Evolutionary conservation across 2,329 filamentous ascomycete genomes (phyloP).

Genomic region (Myriangium duriaei): DNA sequence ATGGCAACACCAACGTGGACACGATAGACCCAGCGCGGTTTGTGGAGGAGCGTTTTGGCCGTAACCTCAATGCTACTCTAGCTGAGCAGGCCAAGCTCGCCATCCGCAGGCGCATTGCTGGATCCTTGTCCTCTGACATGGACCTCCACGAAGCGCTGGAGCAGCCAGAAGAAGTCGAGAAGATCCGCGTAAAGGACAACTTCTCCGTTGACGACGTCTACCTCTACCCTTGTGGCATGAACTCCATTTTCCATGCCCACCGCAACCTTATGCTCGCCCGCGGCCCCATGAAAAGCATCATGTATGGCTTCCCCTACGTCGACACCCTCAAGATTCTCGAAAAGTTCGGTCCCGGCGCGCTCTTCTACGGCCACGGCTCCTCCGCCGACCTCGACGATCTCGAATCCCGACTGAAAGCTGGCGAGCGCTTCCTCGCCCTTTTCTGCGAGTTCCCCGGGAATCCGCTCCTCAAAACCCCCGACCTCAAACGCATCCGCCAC

Average conservation of each 20-base stretch:
- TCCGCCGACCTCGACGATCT: slow-evolving; percentile 71
- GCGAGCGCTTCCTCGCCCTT: slow-evolving; percentile 67
- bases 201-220: slow-evolving; percentile 81
- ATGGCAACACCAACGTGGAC: slow-evolving; percentile 12
- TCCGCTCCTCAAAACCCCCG: slow-evolving; percentile 71
- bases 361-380: slow-evolving; percentile 77
- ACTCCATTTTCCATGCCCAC: slow-evolving; percentile 83
- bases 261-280: slow-evolving; percentile 55
- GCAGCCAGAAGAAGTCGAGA: slow-evolving; percentile 24
- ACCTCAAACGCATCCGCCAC: slow-evolving; percentile 66
- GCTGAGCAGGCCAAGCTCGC: slow-evolving; percentile 74
- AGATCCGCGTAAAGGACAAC: slow-evolving; percentile 38
- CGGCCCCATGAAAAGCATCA: slow-evolving; percentile 61
- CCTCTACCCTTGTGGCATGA: slow-evolving; percentile 85
- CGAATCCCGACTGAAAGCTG: slow-evolving; percentile 54
- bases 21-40: slow-evolving; percentile 61
- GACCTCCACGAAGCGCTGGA: slow-evolving; percentile 51
- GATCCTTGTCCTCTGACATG: slow-evolving; percentile 61
- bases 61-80: slow-evolving; percentile 72
- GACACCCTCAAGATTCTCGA: slow-evolving; percentile 91
- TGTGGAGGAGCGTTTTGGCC: slow-evolving; percentile 85
- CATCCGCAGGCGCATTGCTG: slow-evolving; percentile 76
- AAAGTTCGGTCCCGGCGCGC: slow-evolving; percentile 81
- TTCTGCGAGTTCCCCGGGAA: slow-evolving; percentile 96
- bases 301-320: slow-evolving; percentile 94